Conservation (phyloP, 2,329 filamentous ascomycete genomes). For the Penicillium sp. region DNA sequence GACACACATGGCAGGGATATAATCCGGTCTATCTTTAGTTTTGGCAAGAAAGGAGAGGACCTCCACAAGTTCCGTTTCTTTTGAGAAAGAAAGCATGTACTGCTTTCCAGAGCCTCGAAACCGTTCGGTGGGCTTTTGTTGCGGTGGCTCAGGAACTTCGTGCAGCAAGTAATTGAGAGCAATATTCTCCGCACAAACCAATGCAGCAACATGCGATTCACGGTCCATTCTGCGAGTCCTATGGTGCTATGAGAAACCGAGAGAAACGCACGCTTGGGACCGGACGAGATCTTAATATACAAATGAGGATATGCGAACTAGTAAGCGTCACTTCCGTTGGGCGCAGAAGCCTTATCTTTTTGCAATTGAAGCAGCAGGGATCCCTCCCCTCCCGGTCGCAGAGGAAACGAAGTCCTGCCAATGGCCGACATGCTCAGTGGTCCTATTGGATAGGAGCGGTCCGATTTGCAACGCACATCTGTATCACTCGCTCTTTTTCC, state of each 20-base stretch:
- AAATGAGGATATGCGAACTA: too few relatives aligned
- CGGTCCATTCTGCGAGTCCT: not conserved
- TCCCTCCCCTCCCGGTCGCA: too few relatives aligned
- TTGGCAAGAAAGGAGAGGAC: slow-evolving; percentile 42
- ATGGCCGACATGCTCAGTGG: too few relatives aligned
- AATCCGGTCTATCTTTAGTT: slow-evolving; percentile 32
- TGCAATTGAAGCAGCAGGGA: too few relatives aligned
- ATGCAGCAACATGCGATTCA: not conserved
- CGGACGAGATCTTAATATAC: not conserved
- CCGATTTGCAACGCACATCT: too few relatives aligned
- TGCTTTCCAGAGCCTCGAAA: not conserved
- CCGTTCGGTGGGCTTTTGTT: not conserved
- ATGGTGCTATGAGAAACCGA: not conserved
- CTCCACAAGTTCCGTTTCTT: slow-evolving; percentile 36
- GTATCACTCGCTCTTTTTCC: too few relatives aligned
- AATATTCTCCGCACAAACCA: slow-evolving; percentile 9
- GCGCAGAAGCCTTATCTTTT: too few relatives aligned
- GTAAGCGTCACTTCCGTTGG: too few relatives aligned
- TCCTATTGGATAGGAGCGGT: too few relatives aligned
- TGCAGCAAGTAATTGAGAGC: slow-evolving; percentile 5
- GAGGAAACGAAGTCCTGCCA: too few relatives aligned
- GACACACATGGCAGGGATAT: slow-evolving; percentile 43
- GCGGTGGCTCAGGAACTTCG: slow-evolving; percentile 8
- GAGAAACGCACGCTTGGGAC: not conserved
- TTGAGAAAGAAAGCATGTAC: slow-evolving; percentile 36